Evolutionary conservation across 768 basidiomycete species (phyloP).

Genomic region (Lactarius akahatsu): DNA sequence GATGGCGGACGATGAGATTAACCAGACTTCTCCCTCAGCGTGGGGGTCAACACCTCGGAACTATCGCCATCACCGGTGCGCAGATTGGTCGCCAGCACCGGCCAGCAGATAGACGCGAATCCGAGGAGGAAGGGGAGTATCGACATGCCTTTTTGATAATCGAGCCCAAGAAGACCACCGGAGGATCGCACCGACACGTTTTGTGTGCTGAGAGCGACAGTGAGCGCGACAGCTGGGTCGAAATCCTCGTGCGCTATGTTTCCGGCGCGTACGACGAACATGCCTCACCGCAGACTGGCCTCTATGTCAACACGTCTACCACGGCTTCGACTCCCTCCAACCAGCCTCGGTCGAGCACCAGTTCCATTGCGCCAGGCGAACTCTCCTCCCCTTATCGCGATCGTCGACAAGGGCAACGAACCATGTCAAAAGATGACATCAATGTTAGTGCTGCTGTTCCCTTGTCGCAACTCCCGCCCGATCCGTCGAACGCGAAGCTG

Average conservation of each 20-base stretch:
- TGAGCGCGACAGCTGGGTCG: conserved; percentile 94
- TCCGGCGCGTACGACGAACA: conserved; percentile 73
- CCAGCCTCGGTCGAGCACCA: conserved; percentile 60
- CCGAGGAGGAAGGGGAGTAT: conserved; percentile 89
- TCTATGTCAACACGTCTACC: conserved; percentile 29
- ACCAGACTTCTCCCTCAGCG: conserved; percentile 47
- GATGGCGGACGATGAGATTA: conserved; percentile 5
- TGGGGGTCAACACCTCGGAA: conserved; percentile 87
- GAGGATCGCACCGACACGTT: conserved; percentile 79
- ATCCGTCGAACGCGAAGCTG: conserved; percentile 56
- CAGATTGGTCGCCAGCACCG: conserved; percentile 95
- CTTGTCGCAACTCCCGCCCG: conserved; percentile 54
- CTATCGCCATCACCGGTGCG: conserved; percentile 86
- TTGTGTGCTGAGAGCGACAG: conserved; percentile 94
- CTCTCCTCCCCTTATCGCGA: conserved; percentile 31
- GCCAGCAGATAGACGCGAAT: conserved; percentile 47
- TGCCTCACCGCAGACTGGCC: conserved; percentile 22
- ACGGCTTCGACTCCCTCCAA: conserved; percentile 33
- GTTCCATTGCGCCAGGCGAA: conserved; percentile 47
- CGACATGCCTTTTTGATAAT: conserved; percentile 97
- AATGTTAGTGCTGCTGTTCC: conserved; percentile 53
- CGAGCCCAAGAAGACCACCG: conserved; percentile 74
- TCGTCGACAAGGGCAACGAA: conserved; percentile 35
- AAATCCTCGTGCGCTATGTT: conserved; percentile 86
- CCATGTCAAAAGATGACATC: conserved; percentile 60